Evolutionary conservation across 164 flowering plant species (phyloP).

Genomic region (Amborella trichopoda): DNA sequence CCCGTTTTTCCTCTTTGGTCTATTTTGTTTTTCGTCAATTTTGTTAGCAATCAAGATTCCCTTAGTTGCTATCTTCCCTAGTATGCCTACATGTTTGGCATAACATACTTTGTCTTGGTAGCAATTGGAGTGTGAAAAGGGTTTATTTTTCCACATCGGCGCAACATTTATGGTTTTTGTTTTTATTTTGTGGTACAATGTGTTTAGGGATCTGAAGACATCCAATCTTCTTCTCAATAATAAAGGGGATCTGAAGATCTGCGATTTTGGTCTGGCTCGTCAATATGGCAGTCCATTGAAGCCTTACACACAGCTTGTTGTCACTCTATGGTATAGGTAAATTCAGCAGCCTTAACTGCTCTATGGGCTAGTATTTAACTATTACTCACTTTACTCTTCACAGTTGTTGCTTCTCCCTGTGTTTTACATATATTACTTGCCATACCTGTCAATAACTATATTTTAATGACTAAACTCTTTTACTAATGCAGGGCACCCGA

Average conservation of each 20-base stretch:
- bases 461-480: not conserved
- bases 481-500: conserved; percentile 64
- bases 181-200: not conserved
- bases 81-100: too few species aligned
- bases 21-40: not conserved
- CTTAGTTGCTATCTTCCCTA: too few species aligned
- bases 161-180: too few species aligned
- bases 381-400: too few species aligned
- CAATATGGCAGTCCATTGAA: conserved; percentile 68
- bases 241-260: conserved; percentile 60
- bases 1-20: not conserved
- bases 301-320: conserved; percentile 65
- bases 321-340: conserved; percentile 80
- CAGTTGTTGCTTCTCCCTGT: not conserved
- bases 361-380: not conserved
- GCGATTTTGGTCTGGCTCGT: conserved; percentile 80
- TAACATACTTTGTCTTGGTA: too few species aligned
- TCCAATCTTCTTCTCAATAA: conserved; percentile 67
- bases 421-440: not conserved
- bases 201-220: conserved; percentile 57
- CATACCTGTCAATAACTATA: not conserved
- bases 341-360: conserved; percentile 3
- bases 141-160: too few species aligned
- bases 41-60: too few species aligned
- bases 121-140: too few species aligned